Conservation (phyloP, 208 protist species). For the Kentomonas sorsogonicus region DNA sequence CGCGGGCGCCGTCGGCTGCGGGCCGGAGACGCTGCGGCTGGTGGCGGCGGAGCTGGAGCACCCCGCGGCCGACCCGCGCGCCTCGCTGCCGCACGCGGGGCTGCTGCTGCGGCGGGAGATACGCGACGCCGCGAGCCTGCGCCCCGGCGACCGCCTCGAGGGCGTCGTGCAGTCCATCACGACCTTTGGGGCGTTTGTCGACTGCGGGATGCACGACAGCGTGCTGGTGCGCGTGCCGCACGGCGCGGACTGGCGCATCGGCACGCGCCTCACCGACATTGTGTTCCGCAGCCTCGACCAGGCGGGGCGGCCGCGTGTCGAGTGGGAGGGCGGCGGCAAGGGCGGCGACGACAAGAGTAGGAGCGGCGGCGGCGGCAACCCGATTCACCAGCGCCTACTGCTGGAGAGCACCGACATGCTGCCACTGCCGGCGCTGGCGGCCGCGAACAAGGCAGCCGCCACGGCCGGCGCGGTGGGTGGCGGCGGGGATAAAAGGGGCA, state of each 20-base stretch:
- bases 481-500: neutral
- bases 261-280: conserved; percentile 36
- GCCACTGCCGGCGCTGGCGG: no score
- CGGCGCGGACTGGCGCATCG: conserved; percentile 45
- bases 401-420: conserved; percentile 40
- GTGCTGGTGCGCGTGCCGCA: conserved; percentile 51
- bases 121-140: conserved; percentile 27
- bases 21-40: conserved; percentile 54
- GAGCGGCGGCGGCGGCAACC: neutral
- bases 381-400: conserved; percentile 13
- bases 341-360: neutral
- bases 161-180: conserved; percentile 73
- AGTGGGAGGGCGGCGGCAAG: neutral
- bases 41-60: conserved; percentile 47
- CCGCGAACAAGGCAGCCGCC: no score
- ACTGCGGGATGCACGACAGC: conserved; percentile 72
- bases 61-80: conserved; percentile 67
- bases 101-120: conserved; percentile 60
- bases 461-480: no score
- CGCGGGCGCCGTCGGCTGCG: conserved; percentile 29
- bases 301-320: conserved; percentile 44
- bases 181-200: conserved; percentile 82
- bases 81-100: conserved; percentile 59
- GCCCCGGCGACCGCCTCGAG: conserved; percentile 38
- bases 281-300: conserved; percentile 42